Base-by-base conservation (phyloP, 805 yeast species). In the Komagataella pseudopastoris region DNA sequence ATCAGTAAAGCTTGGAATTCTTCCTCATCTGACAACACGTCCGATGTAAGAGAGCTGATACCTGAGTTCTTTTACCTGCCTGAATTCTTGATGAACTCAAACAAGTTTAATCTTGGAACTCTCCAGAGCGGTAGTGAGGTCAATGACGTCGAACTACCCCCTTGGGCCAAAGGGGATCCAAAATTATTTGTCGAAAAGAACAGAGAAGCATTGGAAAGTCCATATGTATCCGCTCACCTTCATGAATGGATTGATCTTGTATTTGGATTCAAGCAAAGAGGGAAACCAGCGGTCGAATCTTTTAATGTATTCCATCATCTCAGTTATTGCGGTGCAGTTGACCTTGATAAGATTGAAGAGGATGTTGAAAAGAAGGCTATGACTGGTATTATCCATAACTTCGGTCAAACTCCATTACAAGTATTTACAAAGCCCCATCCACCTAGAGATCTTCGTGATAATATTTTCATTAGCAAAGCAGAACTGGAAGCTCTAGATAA, bases 31-130 rank as follows among this genome's bases (percentile, higher is more conserved):
- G 95, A 88, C 46, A 83, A 83, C 59, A 83, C 91, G 1, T 85
- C 96, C 0, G 96, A 88, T 69, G 96, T 88, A 1, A 69, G 96
- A 53, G 96, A 88, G 59, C 68, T 88, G 48, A 85, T 81, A 6
- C 96, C 96, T 0, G 96, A 88, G 60, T 88, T 88, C 62, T 88
- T 75, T 59, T 88, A 77, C 57, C 67, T 89, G 6, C 93, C 96
- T 0, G 96, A 88, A 52, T 87, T 88, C 59, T 64, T 88, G 48
- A 64, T 64, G 2, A 88, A 89, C 61, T 63, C 75, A 2, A 86
- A 85, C 55, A 65, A 76, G 12, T 84, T 81, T 59, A 78, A 84
- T 22, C 79, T 89, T 60, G 96, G 96, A 0, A 62, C 65, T 14
- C 65, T 80, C 12, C 96, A 89, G 62, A 77, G 71, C 59, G 83